Conservation (phyloP, 768 basidiomycete species). For the Leucosporidium yakuticum region DNA sequence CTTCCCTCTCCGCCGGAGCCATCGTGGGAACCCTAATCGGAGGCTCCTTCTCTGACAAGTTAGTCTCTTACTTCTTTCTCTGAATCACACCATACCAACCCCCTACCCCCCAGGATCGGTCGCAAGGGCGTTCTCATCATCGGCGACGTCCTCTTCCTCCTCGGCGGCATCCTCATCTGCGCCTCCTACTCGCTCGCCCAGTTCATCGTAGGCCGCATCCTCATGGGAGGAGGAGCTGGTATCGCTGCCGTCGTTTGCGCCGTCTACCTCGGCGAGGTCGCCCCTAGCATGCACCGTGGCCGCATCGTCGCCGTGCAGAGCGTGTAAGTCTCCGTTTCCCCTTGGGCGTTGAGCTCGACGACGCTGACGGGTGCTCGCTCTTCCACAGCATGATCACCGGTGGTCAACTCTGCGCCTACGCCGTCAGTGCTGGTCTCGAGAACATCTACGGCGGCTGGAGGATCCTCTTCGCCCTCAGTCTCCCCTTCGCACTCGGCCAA, state of each 20-base stretch:
- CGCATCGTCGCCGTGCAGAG: constrained; percentile 13
- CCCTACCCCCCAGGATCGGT: not conserved
- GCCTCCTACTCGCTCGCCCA: not conserved
- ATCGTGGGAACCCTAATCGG: not conserved
- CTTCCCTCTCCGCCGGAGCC: constrained; percentile 6
- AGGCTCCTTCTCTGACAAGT: constrained; percentile 3
- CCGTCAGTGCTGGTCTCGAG: constrained; percentile 8
- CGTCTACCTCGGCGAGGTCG: constrained; percentile 13
- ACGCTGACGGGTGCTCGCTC: not conserved
- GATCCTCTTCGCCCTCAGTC: constrained; percentile 8
- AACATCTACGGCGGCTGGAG: constrained; percentile 4
- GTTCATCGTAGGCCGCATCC: constrained; percentile 8
- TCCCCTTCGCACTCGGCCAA: constrained; percentile 10
- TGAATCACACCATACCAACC: not conserved
- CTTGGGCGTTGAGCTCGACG: not conserved
- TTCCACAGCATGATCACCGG: constrained; percentile 7
- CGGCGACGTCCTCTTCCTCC: constrained; percentile 5
- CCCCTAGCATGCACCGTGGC: constrained; percentile 3
- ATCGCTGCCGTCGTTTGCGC: constrained; percentile 15
- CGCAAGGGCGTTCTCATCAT: constrained; percentile 11
- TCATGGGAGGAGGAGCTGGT: constrained; percentile 6
- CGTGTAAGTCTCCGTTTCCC: not conserved
- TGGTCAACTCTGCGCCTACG: constrained; percentile 9
- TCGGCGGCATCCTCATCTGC: constrained; percentile 12
- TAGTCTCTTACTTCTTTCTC: not conserved